Evolutionary conservation across 2,329 filamentous ascomycete species (phyloP).

Genomic region (Aureobasidium leucospermi): DNA sequence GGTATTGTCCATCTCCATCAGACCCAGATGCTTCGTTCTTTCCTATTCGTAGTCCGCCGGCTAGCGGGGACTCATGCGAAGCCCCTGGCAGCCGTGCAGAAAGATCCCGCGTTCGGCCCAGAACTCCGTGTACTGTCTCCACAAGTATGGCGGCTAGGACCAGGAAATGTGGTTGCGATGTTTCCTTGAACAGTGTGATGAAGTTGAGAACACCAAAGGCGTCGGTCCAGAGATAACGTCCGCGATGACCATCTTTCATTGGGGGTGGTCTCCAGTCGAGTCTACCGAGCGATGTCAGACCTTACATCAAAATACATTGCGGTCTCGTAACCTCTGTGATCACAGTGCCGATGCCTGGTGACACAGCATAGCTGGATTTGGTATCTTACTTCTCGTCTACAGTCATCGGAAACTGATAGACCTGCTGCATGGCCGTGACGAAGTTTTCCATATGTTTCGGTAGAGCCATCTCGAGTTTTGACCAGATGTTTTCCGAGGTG

Average conservation of each 20-base stretch:
- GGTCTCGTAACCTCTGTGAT: not conserved
- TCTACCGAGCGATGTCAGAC: not conserved
- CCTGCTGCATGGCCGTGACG: constrained; percentile 13
- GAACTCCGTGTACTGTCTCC: constrained; percentile 44
- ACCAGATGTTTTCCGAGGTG: not conserved
- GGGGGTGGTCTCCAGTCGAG: constrained; percentile 13
- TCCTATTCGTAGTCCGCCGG: constrained; percentile 52
- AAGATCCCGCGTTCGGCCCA: constrained; percentile 48
- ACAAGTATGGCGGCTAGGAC: constrained; percentile 43
- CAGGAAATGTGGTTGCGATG: constrained; percentile 37
- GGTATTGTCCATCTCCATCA: constrained; percentile 54
- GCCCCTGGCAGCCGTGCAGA: constrained; percentile 42
- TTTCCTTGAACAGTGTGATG: constrained; percentile 45
- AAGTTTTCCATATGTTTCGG: constrained; percentile 5
- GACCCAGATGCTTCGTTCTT: constrained; percentile 43
- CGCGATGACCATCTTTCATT: constrained; percentile 4
- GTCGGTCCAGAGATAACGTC: constrained; percentile 32
- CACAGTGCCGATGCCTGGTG: not conserved
- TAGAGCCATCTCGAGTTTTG: not conserved
- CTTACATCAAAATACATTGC: too few species aligned
- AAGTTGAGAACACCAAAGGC: constrained; percentile 55
- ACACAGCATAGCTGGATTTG: not conserved
- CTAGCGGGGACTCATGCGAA: constrained; percentile 44
- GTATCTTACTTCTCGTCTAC: constrained; percentile 6
- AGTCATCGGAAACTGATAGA: constrained; percentile 12